phyloP scores from a whole-genome alignment of 140 eudicot species.

The Bidens hawaiensis region DNA sequence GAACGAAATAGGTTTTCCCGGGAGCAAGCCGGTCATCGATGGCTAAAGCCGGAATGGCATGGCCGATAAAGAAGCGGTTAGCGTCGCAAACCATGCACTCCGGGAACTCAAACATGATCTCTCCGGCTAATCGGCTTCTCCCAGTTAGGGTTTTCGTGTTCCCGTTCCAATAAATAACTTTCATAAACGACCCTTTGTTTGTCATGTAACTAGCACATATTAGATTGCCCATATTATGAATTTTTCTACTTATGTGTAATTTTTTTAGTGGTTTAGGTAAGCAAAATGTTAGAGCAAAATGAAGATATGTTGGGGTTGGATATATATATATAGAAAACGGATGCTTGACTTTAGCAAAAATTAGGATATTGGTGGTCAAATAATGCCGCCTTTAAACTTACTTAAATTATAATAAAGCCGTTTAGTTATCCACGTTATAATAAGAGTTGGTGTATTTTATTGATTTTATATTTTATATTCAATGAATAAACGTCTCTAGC shows the following conservation, averaged over 20 bases:
- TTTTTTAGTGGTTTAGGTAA: conserved; percentile 1
- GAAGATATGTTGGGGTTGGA: conserved; percentile 1
- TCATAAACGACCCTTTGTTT: conserved; percentile 19
- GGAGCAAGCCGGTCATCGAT: conserved; percentile 43
- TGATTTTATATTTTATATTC: neutral
- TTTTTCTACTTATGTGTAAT: neutral
- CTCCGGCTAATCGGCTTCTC: conserved; percentile 53
- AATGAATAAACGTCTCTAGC: neutral
- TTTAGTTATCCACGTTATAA: conserved; percentile 7
- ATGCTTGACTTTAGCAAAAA: conserved; percentile 7
- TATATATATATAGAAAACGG: neutral
- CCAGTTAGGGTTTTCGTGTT: conserved; percentile 36
- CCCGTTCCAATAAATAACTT: conserved; percentile 55
- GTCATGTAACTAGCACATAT: conserved; percentile 18
- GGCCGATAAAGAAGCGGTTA: conserved; percentile 63
- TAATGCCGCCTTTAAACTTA: conserved; percentile 10
- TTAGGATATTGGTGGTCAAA: neutral
- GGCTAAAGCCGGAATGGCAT: conserved; percentile 41
- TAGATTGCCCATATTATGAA: conserved; percentile 40
- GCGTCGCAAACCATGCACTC: conserved; percentile 69
- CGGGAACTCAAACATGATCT: conserved; percentile 81
- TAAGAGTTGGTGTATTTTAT: neutral
- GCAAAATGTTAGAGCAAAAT: neutral
- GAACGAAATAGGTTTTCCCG: conserved; percentile 57
- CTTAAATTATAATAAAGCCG: neutral